Evolutionary conservation across 129 eudicot species (phyloP).

Genomic region (Flaveria sonorensis): DNA sequence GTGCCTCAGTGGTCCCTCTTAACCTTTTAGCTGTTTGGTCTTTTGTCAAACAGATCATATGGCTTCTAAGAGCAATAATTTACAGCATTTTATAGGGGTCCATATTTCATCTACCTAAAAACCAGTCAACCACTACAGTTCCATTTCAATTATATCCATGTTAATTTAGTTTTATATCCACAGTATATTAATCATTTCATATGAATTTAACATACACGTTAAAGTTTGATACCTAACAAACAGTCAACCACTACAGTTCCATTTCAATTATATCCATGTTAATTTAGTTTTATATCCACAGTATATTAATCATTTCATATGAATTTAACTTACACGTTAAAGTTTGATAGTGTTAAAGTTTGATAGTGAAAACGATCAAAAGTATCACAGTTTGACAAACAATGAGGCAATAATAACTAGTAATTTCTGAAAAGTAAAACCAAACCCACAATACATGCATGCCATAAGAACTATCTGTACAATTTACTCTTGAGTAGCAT

Average conservation of each 20-base stretch:
- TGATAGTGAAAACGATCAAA: neutral
- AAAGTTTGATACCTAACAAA: neutral
- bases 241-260: neutral
- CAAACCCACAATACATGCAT: too few relatives aligned
- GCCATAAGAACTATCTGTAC: too few relatives aligned
- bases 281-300: neutral
- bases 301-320: neutral
- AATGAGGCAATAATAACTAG: too few relatives aligned
- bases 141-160: neutral
- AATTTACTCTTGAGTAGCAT: neutral
- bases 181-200: neutral
- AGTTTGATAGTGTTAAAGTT: too few relatives aligned
- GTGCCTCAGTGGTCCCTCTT: constrained; percentile 28
- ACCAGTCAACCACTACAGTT: neutral
- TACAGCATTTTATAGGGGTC: constrained; percentile 32
- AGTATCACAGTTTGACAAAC: neutral
- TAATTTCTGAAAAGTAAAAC: too few relatives aligned
- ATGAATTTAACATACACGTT: neutral
- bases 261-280: neutral
- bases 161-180: neutral
- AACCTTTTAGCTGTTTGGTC: constrained; percentile 20
- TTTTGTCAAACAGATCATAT: constrained; percentile 30
- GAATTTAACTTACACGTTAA: neutral
- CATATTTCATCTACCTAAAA: constrained; percentile 15
- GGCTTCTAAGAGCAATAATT: constrained; percentile 21